A percentile compares a stretch with the other conserved stretches of the same genome.
Conservation (phyloP, 2,329 filamentous ascomycete genomes). For the Nemania sp. region DNA sequence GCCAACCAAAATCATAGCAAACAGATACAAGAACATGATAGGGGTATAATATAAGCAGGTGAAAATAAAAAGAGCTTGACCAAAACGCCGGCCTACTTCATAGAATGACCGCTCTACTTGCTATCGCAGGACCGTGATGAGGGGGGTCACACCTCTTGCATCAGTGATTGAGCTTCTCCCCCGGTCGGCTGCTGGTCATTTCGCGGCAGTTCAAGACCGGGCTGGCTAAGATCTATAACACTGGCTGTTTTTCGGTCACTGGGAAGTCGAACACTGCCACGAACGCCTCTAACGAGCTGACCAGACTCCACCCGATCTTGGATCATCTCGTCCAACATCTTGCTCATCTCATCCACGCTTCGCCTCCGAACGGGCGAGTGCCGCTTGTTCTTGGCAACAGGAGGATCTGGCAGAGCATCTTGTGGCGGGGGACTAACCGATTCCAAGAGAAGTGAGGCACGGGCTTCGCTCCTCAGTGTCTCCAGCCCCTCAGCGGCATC, state of each 20-base stretch:
- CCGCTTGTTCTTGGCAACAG: constrained; percentile 46
- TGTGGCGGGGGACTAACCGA: constrained; percentile 52
- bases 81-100: constrained; percentile 48
- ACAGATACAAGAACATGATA: constrained; percentile 53
- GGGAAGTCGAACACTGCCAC: constrained; percentile 74
- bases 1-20: constrained; percentile 48
- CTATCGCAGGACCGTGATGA: constrained; percentile 41
- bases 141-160: constrained; percentile 44
- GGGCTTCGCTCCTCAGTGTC: constrained; percentile 50
- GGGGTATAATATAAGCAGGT: constrained; percentile 55
- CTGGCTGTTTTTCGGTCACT: constrained; percentile 58
- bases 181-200: constrained; percentile 51
- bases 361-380: constrained; percentile 60
- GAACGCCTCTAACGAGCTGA: constrained; percentile 73
- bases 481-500: constrained; percentile 76
- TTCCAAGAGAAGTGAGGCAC: constrained; percentile 50
- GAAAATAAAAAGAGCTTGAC: constrained; percentile 47
- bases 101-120: constrained; percentile 48
- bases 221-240: constrained; percentile 48
- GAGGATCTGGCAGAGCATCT: constrained; percentile 50
- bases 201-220: constrained; percentile 56
- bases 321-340: constrained; percentile 96
- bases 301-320: constrained; percentile 85
- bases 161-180: constrained; percentile 44
- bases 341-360: constrained; percentile 92